Evolutionary conservation across 805 yeast species (phyloP), one percentile per base, ranked within the genome.

Genomic region (Saccharomycopsis vini): DNA sequence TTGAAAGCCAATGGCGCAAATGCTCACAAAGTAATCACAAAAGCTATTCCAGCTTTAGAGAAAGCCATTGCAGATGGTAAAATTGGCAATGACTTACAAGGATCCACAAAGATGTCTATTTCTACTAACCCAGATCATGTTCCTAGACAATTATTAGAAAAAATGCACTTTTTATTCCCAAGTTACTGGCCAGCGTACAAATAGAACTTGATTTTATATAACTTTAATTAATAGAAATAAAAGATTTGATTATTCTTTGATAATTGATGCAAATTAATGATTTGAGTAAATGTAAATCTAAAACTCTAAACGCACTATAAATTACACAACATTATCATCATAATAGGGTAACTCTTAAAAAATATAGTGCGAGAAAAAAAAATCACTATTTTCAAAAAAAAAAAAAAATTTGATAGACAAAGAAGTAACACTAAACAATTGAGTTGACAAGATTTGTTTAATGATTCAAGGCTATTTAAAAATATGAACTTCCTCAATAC

Each of bases 141-240:
- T 54, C 79, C 81, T 56, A 72, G 74, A 53, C 84, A 80, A 49
- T 67, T 87, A 48, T 70, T 83, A 55, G 78, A 79, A 57, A 84
- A 84, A 64, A 77, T 92, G 77, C 88, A 83, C 62, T 92, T 62
- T 61, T 68, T 92, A 54, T 87, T 84, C 69, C 97, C 97, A 9
- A 95, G 89, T 29, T 84, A 89, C 67, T 88, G 92, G 94, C 81
- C 79, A 44, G 46, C 54, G 43, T 50, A 52, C 22, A 54, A 24
- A 47, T 51, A 36, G n/a, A n/a, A n/a, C n/a, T n/a, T n/a, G n/a
- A n/a, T n/a, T n/a, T n/a, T n/a, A n/a, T n/a, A n/a, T n/a, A n/a
- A n/a, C n/a, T n/a, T n/a, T n/a, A n/a, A n/a, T n/a, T n/a, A n/a
- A n/a, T n/a, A n/a, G n/a, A n/a, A n/a, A n/a, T n/a, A n/a, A n/a